Conservation (phyloP, 345 rosid species). For the Rhodamnia rubescens region DNA sequence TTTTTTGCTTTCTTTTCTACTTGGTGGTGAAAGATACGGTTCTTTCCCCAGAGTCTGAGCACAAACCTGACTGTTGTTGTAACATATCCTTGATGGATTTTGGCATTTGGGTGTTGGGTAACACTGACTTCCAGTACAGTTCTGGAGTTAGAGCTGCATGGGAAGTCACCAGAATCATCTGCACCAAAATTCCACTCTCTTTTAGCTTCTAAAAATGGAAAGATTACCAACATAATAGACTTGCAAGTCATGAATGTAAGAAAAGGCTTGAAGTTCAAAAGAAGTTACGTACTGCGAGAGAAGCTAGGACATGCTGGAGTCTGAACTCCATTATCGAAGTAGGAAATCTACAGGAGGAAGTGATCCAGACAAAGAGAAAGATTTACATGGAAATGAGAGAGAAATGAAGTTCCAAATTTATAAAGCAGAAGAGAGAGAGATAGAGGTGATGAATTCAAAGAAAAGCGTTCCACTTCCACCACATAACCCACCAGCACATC, state of each 20-base stretch:
- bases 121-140: conserved; percentile 37
- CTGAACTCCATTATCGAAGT: conserved; percentile 16
- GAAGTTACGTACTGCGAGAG: conserved; percentile 3
- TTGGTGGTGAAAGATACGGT: not conserved
- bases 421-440: not conserved
- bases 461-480: not conserved
- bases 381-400: not conserved
- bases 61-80: conserved; percentile 10
- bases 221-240: not conserved
- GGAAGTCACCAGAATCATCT: conserved; percentile 33
- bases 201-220: not conserved
- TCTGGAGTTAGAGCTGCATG: conserved; percentile 41
- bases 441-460: not conserved
- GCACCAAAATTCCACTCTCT: not conserved
- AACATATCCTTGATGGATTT: conserved; percentile 34
- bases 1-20: not conserved
- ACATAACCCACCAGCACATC: not conserved
- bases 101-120: conserved; percentile 61
- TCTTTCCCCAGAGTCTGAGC: conserved; percentile 1
- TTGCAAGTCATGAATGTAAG: conserved; percentile 4
- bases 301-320: conserved; percentile 13
- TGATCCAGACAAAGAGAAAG: not conserved
- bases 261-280: not conserved
- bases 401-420: not conserved
- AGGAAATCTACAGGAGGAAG: not conserved